Evolutionary conservation across 1,284 basidiomycete genomes (phyloP), one percentile per base, ranked within the genome.

Genomic region (Paramarasmius palmivorus): DNA sequence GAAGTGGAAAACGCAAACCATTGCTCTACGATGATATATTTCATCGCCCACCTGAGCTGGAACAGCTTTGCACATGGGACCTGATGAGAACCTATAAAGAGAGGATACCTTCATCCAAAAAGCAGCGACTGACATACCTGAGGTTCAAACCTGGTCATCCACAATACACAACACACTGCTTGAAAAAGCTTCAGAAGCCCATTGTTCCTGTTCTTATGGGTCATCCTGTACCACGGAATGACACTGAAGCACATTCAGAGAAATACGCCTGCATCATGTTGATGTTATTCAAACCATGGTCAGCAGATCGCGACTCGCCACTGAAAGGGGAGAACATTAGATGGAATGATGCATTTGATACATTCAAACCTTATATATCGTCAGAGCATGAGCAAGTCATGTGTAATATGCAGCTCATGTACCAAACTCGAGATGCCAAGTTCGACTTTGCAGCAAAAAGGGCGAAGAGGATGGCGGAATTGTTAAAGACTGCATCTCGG

Each of bases 181-280:
- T 57, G 9, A 59, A 59, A 23, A 45, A 54, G 15, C 10, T 48
- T 32, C 25, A 55, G 44, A 12, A n/a, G n/a, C 17, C 35, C 26
- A 23, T 38, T 15, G 54, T 61, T 15, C 58, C 57, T 34, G 57
- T 57, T 10, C 48, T 61, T 4, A 56, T 44, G 3, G 58, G 60
- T 4, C 50, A 57, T 23, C 46, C 60, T 2, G 56, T 61, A 22
- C 60, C 60, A 14, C 49, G 57, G 0, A 49, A 46, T 15, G 55
- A 61, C 26, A 25, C 47, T 6, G 9, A 26, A 60, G 4, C 19
- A 38, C 2, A 29, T 22, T 5, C n/a, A n/a, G n/a, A n/a, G n/a
- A 41, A 42, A 42, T 54, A 60, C 45, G 54, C 52, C 5, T 29
- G 54, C 17, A 49, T 38, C 3, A 60, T 60, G 54, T 42, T 60